Base-by-base conservation (phyloP, 1,284 basidiomycete genomes). In the Mycosarcoma maydis region DNA sequence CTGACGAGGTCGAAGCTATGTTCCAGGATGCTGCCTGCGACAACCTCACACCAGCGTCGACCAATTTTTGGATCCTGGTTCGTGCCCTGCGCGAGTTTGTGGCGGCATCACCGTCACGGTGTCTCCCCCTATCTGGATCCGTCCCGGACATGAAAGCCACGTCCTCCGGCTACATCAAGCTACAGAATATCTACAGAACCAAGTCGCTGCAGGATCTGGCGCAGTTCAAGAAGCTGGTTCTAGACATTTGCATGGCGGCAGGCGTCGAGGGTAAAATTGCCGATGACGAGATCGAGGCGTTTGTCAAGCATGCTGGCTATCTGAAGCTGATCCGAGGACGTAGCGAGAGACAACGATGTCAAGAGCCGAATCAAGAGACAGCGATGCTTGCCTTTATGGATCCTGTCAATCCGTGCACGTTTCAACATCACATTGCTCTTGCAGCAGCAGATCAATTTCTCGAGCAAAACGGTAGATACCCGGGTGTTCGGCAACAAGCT, bases 141-240 rank as follows among this genome's bases (percentile, higher is more conserved):
- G 85, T 98, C 1, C 95, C 95, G 0, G 95, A 98, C 83, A 97
- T 99, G 92, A 95, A 96, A 81, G 89, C 94, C 4, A 90, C 90
- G 71, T 96, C 94, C 0, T 82, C 85, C 33, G 87, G 87, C 54
- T 98, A 97, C 80, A 88, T 94, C 41, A 85, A 87, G 30, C 84
- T 95, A 22, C 92, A 94, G 78, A 87, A 85, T 26, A 77, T 93
- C 57, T 95, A 94, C 84, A 89, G 89, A 71, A 78, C 83, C 4
- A 87, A 88, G 52, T 88, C 91, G 2, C 85, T 88, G 30, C 85
- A 88, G 43, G 93, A 94, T 78, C 88, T 90, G 71, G 72, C 48
- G 83, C 75, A 23, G 0, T 87, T 90, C 81, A 75, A 76, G 17
- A 23, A 34, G 29, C 42, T 68, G 16, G 57, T 81, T 3, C 38